Evolutionary conservation across 2,329 filamentous ascomycete genomes (phyloP).

Genomic region (Stenocarpella maydis): DNA sequence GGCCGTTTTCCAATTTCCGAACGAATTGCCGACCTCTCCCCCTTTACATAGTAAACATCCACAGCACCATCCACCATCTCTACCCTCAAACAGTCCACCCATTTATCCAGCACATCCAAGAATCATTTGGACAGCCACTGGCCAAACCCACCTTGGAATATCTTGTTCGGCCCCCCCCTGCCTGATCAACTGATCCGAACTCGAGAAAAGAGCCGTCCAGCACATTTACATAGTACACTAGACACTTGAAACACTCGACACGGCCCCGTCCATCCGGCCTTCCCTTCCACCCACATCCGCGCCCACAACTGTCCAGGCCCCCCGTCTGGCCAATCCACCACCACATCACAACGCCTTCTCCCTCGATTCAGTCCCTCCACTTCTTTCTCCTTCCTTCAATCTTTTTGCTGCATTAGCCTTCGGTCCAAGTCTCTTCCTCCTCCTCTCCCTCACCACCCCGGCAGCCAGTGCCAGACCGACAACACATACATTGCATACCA

Average conservation of each 20-base stretch:
- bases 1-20: constrained; percentile 18
- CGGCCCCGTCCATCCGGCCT: constrained; percentile 8
- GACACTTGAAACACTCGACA: constrained; percentile 23
- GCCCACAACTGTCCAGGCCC: background rate
- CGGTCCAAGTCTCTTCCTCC: background rate
- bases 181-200: constrained; percentile 19
- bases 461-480: background rate
- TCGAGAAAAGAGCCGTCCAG: constrained; percentile 6
- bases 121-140: background rate
- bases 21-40: background rate
- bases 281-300: constrained; percentile 1
- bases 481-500: background rate
- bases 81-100: too few species aligned
- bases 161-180: too few species aligned
- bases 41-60: too few species aligned
- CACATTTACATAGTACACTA: too few species aligned
- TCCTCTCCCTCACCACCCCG: background rate
- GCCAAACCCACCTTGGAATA: too few species aligned
- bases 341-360: background rate
- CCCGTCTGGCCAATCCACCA: background rate
- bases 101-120: background rate
- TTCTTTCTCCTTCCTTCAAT: constrained; percentile 25
- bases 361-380: constrained; percentile 1
- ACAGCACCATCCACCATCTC: too few species aligned
- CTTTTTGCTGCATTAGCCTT: constrained; percentile 17